Conservation (phyloP, 768 basidiomycete genomes). For the Suillus occidentalis region DNA sequence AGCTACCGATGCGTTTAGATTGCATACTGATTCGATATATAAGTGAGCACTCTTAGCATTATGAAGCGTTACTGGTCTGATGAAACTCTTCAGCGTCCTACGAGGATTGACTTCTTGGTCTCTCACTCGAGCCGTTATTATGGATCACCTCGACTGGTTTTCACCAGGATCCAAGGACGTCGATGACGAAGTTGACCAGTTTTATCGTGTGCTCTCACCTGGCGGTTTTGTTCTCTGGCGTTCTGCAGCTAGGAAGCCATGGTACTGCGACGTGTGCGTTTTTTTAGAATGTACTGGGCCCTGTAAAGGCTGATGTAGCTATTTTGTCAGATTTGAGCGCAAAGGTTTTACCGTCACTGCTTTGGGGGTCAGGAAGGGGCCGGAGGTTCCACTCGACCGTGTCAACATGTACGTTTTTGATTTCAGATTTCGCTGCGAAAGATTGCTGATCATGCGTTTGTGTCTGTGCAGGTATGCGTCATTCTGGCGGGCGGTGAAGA, state of each 20-base stretch:
- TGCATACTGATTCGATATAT: constrained; percentile 72
- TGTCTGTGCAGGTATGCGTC: constrained; percentile 28
- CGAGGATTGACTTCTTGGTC: constrained; percentile 43
- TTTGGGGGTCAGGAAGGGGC: constrained; percentile 52
- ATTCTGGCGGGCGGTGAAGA: constrained; percentile 31
- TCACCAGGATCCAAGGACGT: constrained; percentile 46
- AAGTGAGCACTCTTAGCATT: constrained; percentile 42
- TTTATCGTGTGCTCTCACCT: constrained; percentile 53
- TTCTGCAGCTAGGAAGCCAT: constrained; percentile 60
- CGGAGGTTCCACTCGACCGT: constrained; percentile 53
- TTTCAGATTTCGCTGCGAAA: not conserved
- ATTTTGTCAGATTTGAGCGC: constrained; percentile 42
- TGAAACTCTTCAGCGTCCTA: constrained; percentile 38
- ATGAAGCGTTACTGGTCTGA: not conserved
- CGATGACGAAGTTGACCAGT: constrained; percentile 53
- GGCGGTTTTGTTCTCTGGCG: constrained; percentile 70
- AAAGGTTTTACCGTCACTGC: constrained; percentile 54
- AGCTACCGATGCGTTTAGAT: constrained; percentile 53
- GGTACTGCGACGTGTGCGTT: constrained; percentile 56
- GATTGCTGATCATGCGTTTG: not conserved
- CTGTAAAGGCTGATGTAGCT: not conserved
- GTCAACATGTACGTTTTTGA: constrained; percentile 61
- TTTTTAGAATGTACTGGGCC: not conserved
- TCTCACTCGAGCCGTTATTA: constrained; percentile 63
- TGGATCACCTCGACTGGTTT: constrained; percentile 72